These are phyloP conservation scores for Solidago caesia DNA, from an alignment of 129 eudicot species.

Conservation along the genomic window DNA sequence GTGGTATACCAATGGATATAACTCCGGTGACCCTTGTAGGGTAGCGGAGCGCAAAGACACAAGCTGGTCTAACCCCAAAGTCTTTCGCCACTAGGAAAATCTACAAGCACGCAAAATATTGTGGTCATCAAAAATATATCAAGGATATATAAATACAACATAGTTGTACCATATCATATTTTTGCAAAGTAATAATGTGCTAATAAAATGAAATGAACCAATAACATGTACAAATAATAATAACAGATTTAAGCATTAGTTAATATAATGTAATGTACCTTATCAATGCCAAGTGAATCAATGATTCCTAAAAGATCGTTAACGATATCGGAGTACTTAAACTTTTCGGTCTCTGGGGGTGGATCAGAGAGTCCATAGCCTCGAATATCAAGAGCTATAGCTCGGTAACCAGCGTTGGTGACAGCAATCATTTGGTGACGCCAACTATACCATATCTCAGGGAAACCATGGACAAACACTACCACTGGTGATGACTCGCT, in stretches of 20 bases:
- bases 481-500: constrained; percentile 29
- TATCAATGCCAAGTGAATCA: constrained; percentile 35
- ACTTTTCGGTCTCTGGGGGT: constrained; percentile 35
- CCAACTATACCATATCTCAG: constrained; percentile 56
- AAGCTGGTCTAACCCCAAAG: constrained; percentile 41
- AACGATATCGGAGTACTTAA: constrained; percentile 30
- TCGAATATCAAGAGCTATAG: constrained; percentile 39
- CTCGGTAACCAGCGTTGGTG: constrained; percentile 42
- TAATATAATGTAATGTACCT: constrained; percentile 32
- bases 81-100: constrained; percentile 40
- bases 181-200: too few species aligned
- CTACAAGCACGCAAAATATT: background rate
- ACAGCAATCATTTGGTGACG: constrained; percentile 53
- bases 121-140: too few species aligned
- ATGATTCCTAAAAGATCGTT: constrained; percentile 40
- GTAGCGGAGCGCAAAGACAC: constrained; percentile 23
- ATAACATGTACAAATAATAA: too few species aligned
- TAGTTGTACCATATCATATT: too few species aligned
- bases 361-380: constrained; percentile 54
- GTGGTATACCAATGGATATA: constrained; percentile 43
- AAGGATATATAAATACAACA: background rate
- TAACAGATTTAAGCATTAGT: background rate
- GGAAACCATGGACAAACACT: constrained; percentile 45
- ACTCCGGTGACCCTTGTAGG: constrained; percentile 37
- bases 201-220: too few species aligned